Base-by-base conservation (phyloP, 176 grass and related monocot genomes). In the Oryza meridionalis region DNA sequence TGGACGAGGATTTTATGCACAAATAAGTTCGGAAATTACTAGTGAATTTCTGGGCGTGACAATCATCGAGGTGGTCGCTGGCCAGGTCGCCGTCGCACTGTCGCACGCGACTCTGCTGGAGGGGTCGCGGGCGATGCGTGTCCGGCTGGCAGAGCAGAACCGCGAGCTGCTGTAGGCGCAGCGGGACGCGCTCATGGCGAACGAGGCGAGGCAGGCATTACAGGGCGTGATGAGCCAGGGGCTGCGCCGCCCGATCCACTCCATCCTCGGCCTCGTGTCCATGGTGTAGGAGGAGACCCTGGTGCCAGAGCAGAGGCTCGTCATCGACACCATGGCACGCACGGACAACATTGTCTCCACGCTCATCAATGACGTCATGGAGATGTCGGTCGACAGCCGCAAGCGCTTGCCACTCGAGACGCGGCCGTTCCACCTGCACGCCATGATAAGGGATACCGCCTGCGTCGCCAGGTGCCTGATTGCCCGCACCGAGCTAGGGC, bases 91-190 rank as follows among this genome's bases (percentile, higher is more conserved):
- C 7, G 92, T 97, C 0, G 92, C 92, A 33, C 85, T 94, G 3
- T 97, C 94, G 33, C 94, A 97, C 49, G 90, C 94, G 14, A 86
- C 94, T 6, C 46, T 94, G 77, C 70, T 97, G 0, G 92, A 97
- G 70, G 94, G 94, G 50, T 94, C 94, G 3, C 85, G 71, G 62
- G 81, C 89, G 6, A 92, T 90, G 90, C 91, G 86, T 1, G 90
- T 94, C 65, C 80, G 89, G 79, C 59, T 94, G 7, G 88, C 75
- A 0, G 82, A 94, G 63, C 94, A 94, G 88, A 92, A 97, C 81
- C 83, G 90, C 7, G 85, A 80, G 82, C 82, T 97, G 51, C 68
- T 89, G 47, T 84, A 88, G 84, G 92, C 90, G 0, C 85, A 63
- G 49, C 81, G 37, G 66, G 86, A 92, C 12, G 55, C 87, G 0